Evolutionary conservation across 2,329 filamentous ascomycete species (phyloP).

Genomic region (Ciborinia camelliae): DNA sequence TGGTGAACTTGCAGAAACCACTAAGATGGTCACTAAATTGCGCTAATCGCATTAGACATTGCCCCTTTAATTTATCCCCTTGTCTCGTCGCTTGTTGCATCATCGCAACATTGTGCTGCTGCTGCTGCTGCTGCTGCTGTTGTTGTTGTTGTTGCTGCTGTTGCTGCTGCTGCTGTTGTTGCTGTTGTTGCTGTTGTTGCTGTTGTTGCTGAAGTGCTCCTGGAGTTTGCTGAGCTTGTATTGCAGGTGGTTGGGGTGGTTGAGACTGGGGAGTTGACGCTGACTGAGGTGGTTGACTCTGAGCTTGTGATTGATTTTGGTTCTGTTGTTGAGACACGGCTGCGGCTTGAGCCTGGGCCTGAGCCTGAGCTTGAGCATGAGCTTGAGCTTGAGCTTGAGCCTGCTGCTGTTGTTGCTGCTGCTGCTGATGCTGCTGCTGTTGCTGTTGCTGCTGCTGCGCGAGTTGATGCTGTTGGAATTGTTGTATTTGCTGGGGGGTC

Average conservation of each 20-base stretch:
- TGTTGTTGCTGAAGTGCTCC: slow-evolving; percentile 41
- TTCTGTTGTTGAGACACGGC: slow-evolving; percentile 46
- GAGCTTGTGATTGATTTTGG: slow-evolving; percentile 47
- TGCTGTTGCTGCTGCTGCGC: slow-evolving; percentile 49
- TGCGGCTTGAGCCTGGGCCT: slow-evolving; percentile 38
- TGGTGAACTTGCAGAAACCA: slow-evolving; percentile 50
- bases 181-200: slow-evolving; percentile 40
- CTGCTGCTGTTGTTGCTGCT: slow-evolving; percentile 26
- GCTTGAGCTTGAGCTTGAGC: slow-evolving; percentile 39
- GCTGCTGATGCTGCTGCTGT: slow-evolving; percentile 31
- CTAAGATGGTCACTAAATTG: slow-evolving; percentile 62
- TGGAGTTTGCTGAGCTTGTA: slow-evolving; percentile 41
- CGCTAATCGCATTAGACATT: slow-evolving; percentile 57
- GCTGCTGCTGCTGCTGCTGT: slow-evolving; percentile 30
- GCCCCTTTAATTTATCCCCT: slow-evolving; percentile 46
- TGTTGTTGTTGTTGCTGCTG: slow-evolving; percentile 25
- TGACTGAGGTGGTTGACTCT: slow-evolving; percentile 43
- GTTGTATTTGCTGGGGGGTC: slow-evolving; percentile 47
- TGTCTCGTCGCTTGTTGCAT: slow-evolving; percentile 39
- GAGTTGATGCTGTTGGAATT: slow-evolving; percentile 45
- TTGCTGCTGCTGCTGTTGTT: slow-evolving; percentile 34
- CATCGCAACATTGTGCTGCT: slow-evolving; percentile 31
- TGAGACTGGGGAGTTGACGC: slow-evolving; percentile 43
- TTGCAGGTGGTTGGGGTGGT: slow-evolving; percentile 38
- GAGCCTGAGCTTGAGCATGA: slow-evolving; percentile 35